Base-by-base conservation (phyloP, 148 eudicot species). In the Fagopyrum esculentum region DNA sequence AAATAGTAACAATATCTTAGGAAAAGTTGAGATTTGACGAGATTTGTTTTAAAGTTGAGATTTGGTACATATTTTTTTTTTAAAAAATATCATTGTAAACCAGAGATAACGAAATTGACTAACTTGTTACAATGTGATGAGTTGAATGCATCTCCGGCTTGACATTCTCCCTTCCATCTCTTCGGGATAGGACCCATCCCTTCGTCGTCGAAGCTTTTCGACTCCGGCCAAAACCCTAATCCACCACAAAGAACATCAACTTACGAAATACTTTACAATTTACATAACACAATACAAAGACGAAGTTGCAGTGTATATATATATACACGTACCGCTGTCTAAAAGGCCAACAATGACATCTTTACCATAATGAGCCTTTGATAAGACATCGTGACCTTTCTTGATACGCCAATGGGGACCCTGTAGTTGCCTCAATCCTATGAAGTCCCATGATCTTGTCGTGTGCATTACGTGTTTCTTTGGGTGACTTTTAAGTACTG, bases 401-500 rank as follows among this genome's bases (percentile, higher is more conserved):
- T 78, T 73, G 40, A 45, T 49, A 71, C 19, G 51, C 55, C 35
- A 49, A 45, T 49, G 74, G 3, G 74, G 51, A n/a, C 55, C 55
- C 6, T 40, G 13, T 9, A 17, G 6, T 47, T 71, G 74, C 6
- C 86, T 84, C 69, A 91, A 54, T 13, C 93, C 94, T 30, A 87
- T 75, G 76, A 93, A 93, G 44, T 87, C 94, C 98, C 98, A 93
- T 73, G 98, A 93, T 74, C 98, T 91, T 81, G 98, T 93, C 5
- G 98, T 93, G 73, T 93, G 98, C 84, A 86, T 47, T 5, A 74
- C 51, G 73, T 93, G 83, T 82, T 86, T 91, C 77, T 73, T 77
- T 57, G 93, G 89, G 54, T 87, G 78, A 81, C 97, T 93, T 29
- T 55, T 79, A 17, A 84, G 80, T 68, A 93, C 97, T 4, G 86